Evolutionary conservation across 345 rosid genomes (phyloP), one percentile per base, ranked within the genome.

Genomic region (Boechera stricta): DNA sequence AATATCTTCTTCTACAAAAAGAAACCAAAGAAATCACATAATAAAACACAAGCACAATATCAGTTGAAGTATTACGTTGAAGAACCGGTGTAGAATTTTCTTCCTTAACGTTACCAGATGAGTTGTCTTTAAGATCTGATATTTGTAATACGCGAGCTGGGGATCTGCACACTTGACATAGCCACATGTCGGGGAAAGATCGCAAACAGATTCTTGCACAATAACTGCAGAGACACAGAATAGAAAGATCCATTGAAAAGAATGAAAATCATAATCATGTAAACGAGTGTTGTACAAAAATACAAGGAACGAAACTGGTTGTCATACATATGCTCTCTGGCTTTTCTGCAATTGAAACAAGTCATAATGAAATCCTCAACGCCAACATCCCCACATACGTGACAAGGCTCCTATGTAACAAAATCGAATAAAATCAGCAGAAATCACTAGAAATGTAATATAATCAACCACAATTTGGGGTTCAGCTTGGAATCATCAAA

Each of bases 131-230:
- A 57, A 0, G 18, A 24, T 15, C 31, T 2, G 42, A 0, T 28
- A 32, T 42, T 6, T 52, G 79, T 26, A 61, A 29, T 0, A 69
- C 16, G 26, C 75, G n/a, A 53, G 29, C 6, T 26, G 76, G 39
- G 11, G 73, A 65, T 48, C 81, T 65, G 24, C 81, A 78, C 55
- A 4, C 54, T 49, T 72, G 18, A 59, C 81, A 78, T 66, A 72
- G 12, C 81, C 81, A 78, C 18, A 72, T 72, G 6, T 41, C 15
- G 3, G 73, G 77, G 21, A n/a, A 29, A 15, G 62, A 57, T 44
- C 3, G n/a, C 6, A 78, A 58, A 29, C 2, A 0, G 33, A 38
- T 5, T 29, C 16, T 32, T 58, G 77, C 64, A 33, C 81, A 78
- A 24, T 72, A 65, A 24, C 81, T 78, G 42, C 49, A 41, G 44